Base-by-base conservation (phyloP, 768 basidiomycete species). In the Trametes villosa region DNA sequence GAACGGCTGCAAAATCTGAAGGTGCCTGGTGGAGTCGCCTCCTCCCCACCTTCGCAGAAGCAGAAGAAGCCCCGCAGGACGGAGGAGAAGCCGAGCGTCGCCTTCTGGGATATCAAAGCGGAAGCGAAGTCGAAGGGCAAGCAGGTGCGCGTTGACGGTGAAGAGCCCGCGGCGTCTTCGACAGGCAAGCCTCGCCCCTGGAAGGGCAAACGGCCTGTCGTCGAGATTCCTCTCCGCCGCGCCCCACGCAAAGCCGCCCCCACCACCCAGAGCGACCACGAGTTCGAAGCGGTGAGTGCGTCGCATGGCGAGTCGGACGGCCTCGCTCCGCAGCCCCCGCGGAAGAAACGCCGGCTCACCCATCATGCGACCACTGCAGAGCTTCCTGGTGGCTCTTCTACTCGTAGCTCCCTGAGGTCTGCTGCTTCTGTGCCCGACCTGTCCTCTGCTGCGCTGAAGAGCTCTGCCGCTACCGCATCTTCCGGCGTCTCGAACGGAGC, bases 1-100 rank as follows among this genome's bases (percentile, higher is more conserved):
- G 86, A 83, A 67, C 83, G 80, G 40, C 76, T 81, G 48, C 83
- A 82, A 58, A 72, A 74, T 60, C 74, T 81, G 12, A 76, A 75
- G 41, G 62, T 71, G 0, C 59, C 67, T n/a, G 56, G 64, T 27
- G 49, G 70, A 17, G 65, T 73, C 20, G 57, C 71, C 0, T 62
- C 75, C 20, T 40, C 53, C 64, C 64, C 52, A 15, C 24, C 26
- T 17, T 24, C 40, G 8, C 27, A 7, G 0, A 61, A 54, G 8
- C 27, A 7, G 0, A 61, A 54, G 31, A 68, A 53, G 30, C 18
- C 41, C 4, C 57, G 49, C 30, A 52, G 38, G n/a, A 22, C 27
- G 0, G 52, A 54, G 18, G 53, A 56, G 20, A 52, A 12, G 9
- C 42, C 65, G 1, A 31, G 38, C 9, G 48, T n/a, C 26, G 62